Percentiles rank a stretch among this genome's conserved stretches.
phyloP scores from a whole-genome alignment of 1,139 yeast genomes.

The Pichia sp. region DNA sequence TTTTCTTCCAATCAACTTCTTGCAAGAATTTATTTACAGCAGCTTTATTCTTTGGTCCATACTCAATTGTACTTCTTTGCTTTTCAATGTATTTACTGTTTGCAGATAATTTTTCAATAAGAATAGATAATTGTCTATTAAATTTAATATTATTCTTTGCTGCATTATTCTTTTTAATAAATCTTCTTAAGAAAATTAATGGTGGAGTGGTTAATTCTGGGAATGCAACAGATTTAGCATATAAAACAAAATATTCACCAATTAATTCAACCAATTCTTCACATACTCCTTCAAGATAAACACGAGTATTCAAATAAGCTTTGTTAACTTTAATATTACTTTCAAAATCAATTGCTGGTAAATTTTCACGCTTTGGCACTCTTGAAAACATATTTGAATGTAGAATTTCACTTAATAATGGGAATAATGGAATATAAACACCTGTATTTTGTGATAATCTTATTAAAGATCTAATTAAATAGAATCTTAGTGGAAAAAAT shows the following conservation, averaged over 20 bases:
- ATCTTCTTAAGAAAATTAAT: slow-evolving; percentile 73
- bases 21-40: slow-evolving; percentile 71
- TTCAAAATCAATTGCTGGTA: slow-evolving; percentile 83
- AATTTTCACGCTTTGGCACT: slow-evolving; percentile 48
- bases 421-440: slow-evolving; percentile 87
- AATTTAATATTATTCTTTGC: slow-evolving; percentile 47
- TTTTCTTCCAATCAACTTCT: slow-evolving; percentile 70
- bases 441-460: slow-evolving; percentile 84
- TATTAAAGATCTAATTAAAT: slow-evolving; percentile 72
- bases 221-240: slow-evolving; percentile 82
- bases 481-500: slow-evolving; percentile 90
- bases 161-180: slow-evolving; percentile 55
- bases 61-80: slow-evolving; percentile 68
- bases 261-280: slow-evolving; percentile 81
- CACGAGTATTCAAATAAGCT: slow-evolving; percentile 76
- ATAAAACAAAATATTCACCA: slow-evolving; percentile 76
- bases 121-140: slow-evolving; percentile 67
- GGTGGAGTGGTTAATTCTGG: slow-evolving; percentile 93
- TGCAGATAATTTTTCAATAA: slow-evolving; percentile 75
- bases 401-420: slow-evolving; percentile 75
- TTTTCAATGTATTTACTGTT: slow-evolving; percentile 63
- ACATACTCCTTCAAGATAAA: slow-evolving; percentile 81
- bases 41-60: slow-evolving; percentile 74
- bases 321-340: slow-evolving; percentile 75
- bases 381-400: slow-evolving; percentile 75